A percentile compares a stretch with the other conserved stretches of the same genome.
Conservation (phyloP, 2,329 filamentous ascomycete genomes). For the Colletotrichum higginsianum region DNA sequence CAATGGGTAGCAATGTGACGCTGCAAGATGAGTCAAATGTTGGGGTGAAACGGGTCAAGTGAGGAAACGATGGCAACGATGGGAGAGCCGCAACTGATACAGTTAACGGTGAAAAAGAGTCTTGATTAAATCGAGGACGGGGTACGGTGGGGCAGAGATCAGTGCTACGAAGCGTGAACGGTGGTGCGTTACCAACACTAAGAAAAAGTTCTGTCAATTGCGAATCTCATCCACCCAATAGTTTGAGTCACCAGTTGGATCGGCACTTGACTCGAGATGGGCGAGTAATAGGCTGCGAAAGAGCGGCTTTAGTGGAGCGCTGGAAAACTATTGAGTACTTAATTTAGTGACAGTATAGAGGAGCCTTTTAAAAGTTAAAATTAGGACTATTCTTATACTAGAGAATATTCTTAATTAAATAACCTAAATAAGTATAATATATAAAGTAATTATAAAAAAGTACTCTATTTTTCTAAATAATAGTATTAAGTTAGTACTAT, state of each 20-base stretch:
- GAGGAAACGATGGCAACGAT: background rate
- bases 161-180: background rate
- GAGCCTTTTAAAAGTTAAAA: no score
- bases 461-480: no score
- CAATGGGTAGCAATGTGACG: background rate
- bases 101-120: background rate
- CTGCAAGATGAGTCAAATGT: background rate
- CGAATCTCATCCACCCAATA: background rate
- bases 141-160: background rate
- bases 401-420: no score
- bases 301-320: background rate
- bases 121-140: background rate
- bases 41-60: background rate
- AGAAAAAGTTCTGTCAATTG: conserved; percentile 3
- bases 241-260: background rate
- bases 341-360: background rate
- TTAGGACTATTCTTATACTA: no score
- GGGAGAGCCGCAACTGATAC: background rate
- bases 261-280: conserved; percentile 11
- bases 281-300: conserved; percentile 2
- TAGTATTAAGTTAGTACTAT: no score
- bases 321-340: background rate
- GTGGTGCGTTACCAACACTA: background rate
- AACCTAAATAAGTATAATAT: no score
- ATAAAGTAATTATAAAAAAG: no score